These are phyloP conservation scores for Takashimella tepidaria DNA, from an alignment of 1,284 basidiomycete species.

Conservation along the genomic window DNA sequence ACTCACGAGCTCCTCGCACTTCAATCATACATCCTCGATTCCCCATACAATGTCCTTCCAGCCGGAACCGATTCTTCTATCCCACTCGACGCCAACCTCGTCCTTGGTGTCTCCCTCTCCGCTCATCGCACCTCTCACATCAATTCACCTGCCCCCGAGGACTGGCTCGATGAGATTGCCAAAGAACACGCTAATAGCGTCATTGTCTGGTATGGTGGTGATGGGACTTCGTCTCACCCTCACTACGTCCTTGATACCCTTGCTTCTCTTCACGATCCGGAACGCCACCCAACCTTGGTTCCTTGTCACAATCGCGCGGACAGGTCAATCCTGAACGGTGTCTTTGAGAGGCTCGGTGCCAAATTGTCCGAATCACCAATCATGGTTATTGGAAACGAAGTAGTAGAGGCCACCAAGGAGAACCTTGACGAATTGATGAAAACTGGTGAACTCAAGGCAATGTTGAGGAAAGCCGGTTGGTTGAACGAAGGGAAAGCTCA, in stretches of 20 bases:
- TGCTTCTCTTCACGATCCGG: conserved; percentile 21
- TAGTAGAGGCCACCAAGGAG: conserved; percentile 19
- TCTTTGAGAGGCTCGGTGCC: conserved; percentile 24
- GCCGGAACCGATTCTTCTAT: conserved; percentile 21
- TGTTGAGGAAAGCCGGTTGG: conserved; percentile 26
- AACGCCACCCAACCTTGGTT: conserved; percentile 23
- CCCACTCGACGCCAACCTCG: conserved; percentile 38
- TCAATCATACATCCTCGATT: conserved; percentile 42
- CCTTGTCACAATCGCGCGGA: conserved; percentile 26
- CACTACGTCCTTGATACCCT: conserved; percentile 29
- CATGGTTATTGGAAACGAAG: conserved; percentile 33
- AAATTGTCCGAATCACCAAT: conserved; percentile 23
- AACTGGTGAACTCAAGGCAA: conserved; percentile 21
- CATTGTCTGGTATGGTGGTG: conserved; percentile 38
- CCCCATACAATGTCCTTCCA: conserved; percentile 32
- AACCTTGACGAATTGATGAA: conserved; percentile 20
- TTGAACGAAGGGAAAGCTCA: too few species aligned
- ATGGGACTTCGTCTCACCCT: conserved; percentile 16
- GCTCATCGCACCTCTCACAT: conserved; percentile 11
- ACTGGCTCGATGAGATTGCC: conserved; percentile 32
- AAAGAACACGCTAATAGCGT: conserved; percentile 27
- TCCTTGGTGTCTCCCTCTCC: conserved; percentile 28
- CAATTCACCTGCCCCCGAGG: neutral
- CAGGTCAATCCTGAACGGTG: conserved; percentile 14
- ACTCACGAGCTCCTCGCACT: conserved; percentile 46